Evolutionary conservation across 345 rosid species (phyloP), one percentile per base, ranked within the genome.

Genomic region (Hibiscus tridactylites): DNA sequence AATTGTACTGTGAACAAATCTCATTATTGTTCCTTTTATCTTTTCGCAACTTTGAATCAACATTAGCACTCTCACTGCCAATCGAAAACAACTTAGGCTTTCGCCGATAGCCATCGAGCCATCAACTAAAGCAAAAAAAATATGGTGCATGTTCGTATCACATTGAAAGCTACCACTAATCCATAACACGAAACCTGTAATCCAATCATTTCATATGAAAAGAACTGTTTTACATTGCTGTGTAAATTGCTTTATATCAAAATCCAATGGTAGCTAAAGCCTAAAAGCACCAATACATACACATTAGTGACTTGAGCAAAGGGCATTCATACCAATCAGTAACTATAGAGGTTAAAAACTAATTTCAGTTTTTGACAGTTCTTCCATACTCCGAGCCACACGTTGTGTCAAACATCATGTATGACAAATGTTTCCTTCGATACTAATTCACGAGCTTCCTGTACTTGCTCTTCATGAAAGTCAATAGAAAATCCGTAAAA

Each of bases 401-500:
- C 50, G 77, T 77, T 66, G 78, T 69, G 56, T 52, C 42, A 54
- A 75, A 71, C 64, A 61, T 71, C 65, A 58, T 68, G 44, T 61
- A 60, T 28, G 47, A 6, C 1, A 24, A 29, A 5, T 49, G 42
- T 31, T 63, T 37, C 65, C 52, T 10, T 52, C 39, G 15, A 37
- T 2, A 2, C 74, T 57, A 73, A 10, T 66, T 47, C 15, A 15
- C 5, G 53, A 59, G 72, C 81, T 47, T 47, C 79, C 80, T 77
- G 57, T 64, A 70, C 76, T 84, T 79, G 75, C 78, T 78, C 72
- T 75, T 85, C 61, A 65, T 79, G 54, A 85, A 76, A 65, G 79
- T 81, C 72, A 87, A 77, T 58, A 94, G 78, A 83, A 94, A 94
- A 74, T 91, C 97, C 9, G 95, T 90, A 79, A 94, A 88, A 4